Evolutionary conservation across 768 basidiomycete genomes (phyloP), one percentile per base, ranked within the genome.

Genomic region (Lactarius trivialis): DNA sequence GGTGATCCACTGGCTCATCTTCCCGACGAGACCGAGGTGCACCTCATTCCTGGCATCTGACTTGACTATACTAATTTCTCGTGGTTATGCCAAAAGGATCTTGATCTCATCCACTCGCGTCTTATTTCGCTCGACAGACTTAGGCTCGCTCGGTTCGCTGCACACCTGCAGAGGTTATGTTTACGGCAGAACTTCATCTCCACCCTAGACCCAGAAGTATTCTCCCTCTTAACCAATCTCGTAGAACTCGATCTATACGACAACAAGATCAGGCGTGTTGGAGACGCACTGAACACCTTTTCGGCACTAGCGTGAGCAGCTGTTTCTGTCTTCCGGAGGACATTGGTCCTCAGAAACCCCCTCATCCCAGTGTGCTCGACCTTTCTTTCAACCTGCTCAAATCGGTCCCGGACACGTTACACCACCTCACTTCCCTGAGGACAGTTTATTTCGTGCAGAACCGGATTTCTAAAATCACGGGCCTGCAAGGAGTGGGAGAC

Each of bases 391-490:
- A 99, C 76, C 80, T 96, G 30, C 74, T 98, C 60, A 83, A 85
- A 62, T 73, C 78, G 28, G 76, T 94, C 43, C 88, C 91, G 1
- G 84, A 87, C 48, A 75, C 79, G 7, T 72, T 94, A 14, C 72
- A 78, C 11, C 72, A 77, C 58, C 79, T 96, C 2, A 76, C 74
- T 4, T 80, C 82, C 4, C 78, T 99, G 34, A 76, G 80, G 39
- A 91, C 89, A 0, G 78, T 95, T 30, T 99, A 95, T 75, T 92
- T 99, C 68, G 92, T 99, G 5, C 97, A 99, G 75, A 98, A 99
- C 76, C 89, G 88, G 73, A 96, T 98, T 69, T 83, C 84, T 17
- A 82, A 81, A 65, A 93, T 99, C 60, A 79, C 79, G 7, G 82
- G 85, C 11, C 78, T 98, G 1, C 78, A 82, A 28, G 75, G 79